Conservation (phyloP, 1,284 basidiomycete species). For the Ustilago curta region DNA sequence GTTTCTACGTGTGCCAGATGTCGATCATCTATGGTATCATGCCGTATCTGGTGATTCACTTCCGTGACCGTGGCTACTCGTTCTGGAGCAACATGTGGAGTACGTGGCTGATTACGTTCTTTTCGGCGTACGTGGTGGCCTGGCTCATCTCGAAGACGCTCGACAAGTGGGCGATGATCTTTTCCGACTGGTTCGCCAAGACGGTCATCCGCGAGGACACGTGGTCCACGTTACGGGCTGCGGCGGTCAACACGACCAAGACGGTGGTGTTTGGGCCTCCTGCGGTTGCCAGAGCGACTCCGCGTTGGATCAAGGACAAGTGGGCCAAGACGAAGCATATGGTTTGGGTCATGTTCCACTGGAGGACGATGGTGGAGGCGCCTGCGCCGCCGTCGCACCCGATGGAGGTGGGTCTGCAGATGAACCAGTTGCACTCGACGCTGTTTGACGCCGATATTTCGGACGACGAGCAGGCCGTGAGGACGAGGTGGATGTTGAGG, state of each 20-base stretch:
- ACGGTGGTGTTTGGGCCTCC: slow-evolving; percentile 33
- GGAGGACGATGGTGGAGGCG: slow-evolving; percentile 63
- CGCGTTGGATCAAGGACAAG: slow-evolving; percentile 28
- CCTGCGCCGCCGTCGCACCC: slow-evolving; percentile 68
- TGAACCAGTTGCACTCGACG: slow-evolving; percentile 70
- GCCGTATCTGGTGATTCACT: slow-evolving; percentile 69
- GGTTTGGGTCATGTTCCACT: slow-evolving; percentile 67
- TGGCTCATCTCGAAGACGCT: slow-evolving; percentile 56
- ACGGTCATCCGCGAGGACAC: slow-evolving; percentile 42
- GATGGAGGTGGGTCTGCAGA: slow-evolving; percentile 70
- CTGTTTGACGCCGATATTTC: slow-evolving; percentile 70
- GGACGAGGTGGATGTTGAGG: slow-evolving; percentile 67
- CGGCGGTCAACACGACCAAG: slow-evolving; percentile 23
- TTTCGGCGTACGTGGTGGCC: slow-evolving; percentile 69
- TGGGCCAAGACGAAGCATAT: slow-evolving; percentile 40
- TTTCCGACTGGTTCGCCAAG: slow-evolving; percentile 32
- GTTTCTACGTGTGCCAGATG: slow-evolving; percentile 71
- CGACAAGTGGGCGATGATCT: slow-evolving; percentile 40
- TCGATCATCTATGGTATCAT: slow-evolving; percentile 70
- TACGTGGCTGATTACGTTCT: slow-evolving; percentile 69
- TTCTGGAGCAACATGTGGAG: slow-evolving; percentile 70
- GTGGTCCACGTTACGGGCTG: slow-evolving; percentile 9
- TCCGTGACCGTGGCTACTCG: slow-evolving; percentile 60
- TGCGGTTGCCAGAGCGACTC: slow-evolving; percentile 31
- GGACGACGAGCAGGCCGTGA: slow-evolving; percentile 68